Evolutionary conservation across 163 green algal species (phyloP).

Genomic region (Volvox carteri): DNA sequence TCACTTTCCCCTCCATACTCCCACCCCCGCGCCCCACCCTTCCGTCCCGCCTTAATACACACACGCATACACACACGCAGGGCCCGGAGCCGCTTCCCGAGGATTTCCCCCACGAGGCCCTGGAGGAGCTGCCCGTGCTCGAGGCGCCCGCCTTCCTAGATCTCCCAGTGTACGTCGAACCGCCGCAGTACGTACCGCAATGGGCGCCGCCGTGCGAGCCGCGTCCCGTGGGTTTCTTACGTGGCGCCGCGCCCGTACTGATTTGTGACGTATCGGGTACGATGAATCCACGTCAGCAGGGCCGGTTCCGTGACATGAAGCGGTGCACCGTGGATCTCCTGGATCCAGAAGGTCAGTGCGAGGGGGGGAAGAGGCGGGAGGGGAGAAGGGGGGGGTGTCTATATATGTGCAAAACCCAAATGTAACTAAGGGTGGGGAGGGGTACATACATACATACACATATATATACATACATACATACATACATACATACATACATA

Average conservation of each 20-base stretch:
- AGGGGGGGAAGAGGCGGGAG: background rate
- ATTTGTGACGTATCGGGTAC: conserved; percentile 77
- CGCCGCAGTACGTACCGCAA: conserved; percentile 32
- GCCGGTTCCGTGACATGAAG: conserved; percentile 68
- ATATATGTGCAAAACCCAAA: background rate
- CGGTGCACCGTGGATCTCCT: conserved; percentile 59
- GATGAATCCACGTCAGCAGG: conserved; percentile 63
- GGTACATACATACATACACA: conserved; percentile 2
- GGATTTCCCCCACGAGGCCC: conserved; percentile 57
- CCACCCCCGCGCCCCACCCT: background rate
- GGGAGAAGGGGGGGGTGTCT: background rate
- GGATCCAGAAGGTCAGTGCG: conserved; percentile 56
- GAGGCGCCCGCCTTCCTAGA: conserved; percentile 18
- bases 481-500: background rate
- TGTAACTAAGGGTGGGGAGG: conserved; percentile 41
- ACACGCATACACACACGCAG: background rate
- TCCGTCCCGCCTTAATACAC: background rate
- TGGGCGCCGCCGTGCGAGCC: conserved; percentile 72
- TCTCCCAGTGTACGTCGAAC: conserved; percentile 53
- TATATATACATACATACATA: background rate
- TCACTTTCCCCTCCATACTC: background rate
- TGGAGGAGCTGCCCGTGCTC: conserved; percentile 63
- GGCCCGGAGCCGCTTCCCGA: conserved; percentile 32
- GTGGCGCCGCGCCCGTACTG: conserved; percentile 69
- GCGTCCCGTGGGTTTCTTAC: conserved; percentile 74